These are phyloP conservation scores for Eimeria acervulina DNA, from an alignment of 169 alveolate genomes.

Conservation along the genomic window DNA sequence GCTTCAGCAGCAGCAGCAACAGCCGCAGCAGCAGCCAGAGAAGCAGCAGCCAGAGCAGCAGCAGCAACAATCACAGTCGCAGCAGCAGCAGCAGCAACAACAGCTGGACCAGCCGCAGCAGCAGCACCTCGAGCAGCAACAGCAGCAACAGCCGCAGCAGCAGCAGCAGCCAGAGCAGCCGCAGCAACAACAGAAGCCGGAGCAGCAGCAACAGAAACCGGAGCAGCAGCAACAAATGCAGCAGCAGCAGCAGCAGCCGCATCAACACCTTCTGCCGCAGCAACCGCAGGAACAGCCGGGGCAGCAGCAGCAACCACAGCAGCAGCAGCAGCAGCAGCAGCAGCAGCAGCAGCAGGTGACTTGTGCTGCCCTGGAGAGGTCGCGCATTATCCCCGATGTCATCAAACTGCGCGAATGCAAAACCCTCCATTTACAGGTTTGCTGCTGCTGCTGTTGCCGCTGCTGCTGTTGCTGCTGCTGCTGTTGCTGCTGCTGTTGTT, in stretches of 20 bases:
- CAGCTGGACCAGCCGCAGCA: no score
- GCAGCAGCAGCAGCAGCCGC: no score
- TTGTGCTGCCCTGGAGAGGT: not conserved
- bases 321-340: conserved; percentile 2
- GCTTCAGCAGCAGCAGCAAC: no score
- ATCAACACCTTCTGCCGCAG: no score
- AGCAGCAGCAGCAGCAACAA: no score
- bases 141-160: not conserved
- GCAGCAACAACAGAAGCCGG: not conserved
- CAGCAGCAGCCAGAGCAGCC: not conserved
- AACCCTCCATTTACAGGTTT: conserved; percentile 34
- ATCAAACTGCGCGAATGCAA: not conserved
- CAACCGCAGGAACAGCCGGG: not conserved
- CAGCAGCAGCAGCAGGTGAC: not conserved
- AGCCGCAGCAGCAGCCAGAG: no score
- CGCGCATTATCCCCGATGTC: not conserved
- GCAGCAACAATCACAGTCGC: no score
- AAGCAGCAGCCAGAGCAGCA: no score
- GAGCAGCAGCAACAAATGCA: no score
- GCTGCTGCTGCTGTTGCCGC: not conserved
- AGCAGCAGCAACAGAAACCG: not conserved
- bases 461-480: not conserved
- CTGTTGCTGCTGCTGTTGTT: not conserved
- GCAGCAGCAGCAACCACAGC: not conserved
- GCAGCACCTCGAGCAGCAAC: no score